Evolutionary conservation across 768 basidiomycete genomes (phyloP).

Genomic region (Rhodosporidiobolus sp.): DNA sequence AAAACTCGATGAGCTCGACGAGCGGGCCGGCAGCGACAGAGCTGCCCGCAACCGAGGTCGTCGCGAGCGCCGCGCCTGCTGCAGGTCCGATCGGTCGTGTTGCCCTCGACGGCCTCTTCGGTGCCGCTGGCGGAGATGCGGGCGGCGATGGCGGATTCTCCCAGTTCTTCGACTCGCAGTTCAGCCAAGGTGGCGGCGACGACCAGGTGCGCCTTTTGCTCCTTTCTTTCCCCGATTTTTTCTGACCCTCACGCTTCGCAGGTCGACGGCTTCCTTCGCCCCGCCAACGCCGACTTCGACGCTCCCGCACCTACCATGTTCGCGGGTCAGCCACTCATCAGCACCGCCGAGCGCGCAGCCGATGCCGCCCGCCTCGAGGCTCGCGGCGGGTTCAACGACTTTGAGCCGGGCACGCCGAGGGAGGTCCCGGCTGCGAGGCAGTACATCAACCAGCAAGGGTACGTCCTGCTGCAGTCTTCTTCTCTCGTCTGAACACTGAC

Average conservation of each 20-base stretch:
- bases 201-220: constrained; percentile 1
- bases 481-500: not conserved
- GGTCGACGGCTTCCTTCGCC: constrained; percentile 32
- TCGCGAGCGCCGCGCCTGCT: not conserved
- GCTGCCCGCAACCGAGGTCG: not conserved
- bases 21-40: not conserved
- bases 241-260: not conserved
- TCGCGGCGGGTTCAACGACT: constrained; percentile 25
- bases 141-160: constrained; percentile 34
- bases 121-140: constrained; percentile 15
- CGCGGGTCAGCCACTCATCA: constrained; percentile 22
- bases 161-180: constrained; percentile 38
- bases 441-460: constrained; percentile 41
- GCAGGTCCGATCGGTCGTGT: not conserved
- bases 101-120: constrained; percentile 17
- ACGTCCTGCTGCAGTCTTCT: not conserved
- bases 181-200: constrained; percentile 27
- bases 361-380: constrained; percentile 33
- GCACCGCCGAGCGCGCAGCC: constrained; percentile 23
- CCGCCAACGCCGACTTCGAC: constrained; percentile 6
- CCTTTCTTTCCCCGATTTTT: not conserved
- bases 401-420: constrained; percentile 28
- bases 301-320: constrained; percentile 21
- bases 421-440: constrained; percentile 21
- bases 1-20: not conserved